Conservation (phyloP, 352 stramenopile genomes). For the Pythium dissotocum region DNA sequence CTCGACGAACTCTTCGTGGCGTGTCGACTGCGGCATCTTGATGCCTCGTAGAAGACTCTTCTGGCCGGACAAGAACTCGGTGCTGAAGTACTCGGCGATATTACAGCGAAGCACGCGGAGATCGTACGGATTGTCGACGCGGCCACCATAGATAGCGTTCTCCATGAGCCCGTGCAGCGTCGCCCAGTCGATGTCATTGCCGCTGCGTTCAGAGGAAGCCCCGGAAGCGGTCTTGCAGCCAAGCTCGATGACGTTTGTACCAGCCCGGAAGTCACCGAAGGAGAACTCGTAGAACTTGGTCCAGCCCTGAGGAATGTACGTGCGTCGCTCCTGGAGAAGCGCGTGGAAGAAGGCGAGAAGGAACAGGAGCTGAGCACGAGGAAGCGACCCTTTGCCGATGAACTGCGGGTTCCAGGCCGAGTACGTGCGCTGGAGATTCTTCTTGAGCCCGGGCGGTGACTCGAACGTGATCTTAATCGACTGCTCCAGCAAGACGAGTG, state of each 20-base stretch:
- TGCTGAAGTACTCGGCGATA: constrained; percentile 85
- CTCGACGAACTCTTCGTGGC: constrained; percentile 66
- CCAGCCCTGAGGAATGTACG: constrained; percentile 95
- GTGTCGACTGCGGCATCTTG: constrained; percentile 68
- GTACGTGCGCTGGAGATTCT: constrained; percentile 94
- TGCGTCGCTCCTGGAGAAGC: constrained; percentile 81
- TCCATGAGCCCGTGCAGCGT: constrained; percentile 95
- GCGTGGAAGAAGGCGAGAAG: constrained; percentile 92
- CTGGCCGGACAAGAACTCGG: constrained; percentile 70
- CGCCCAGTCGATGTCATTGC: constrained; percentile 81
- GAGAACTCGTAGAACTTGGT: constrained; percentile 97
- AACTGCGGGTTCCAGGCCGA: constrained; percentile 84
- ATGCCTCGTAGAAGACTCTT: constrained; percentile 60
- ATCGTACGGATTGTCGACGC: constrained; percentile 94
- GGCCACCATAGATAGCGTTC: constrained; percentile 94
- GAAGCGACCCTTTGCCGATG: constrained; percentile 41
- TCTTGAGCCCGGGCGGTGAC: constrained; percentile 94
- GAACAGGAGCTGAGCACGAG: constrained; percentile 81
- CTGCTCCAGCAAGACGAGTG: constrained; percentile 90
- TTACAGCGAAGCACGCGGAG: constrained; percentile 89
- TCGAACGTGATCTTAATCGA: constrained; percentile 96
- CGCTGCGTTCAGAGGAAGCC: constrained; percentile 18
- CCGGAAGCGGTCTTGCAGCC: constrained; percentile 38
- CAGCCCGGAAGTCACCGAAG: constrained; percentile 92
- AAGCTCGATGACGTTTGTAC: constrained; percentile 89